Evolutionary conservation across 2,329 filamentous ascomycete species (phyloP).

Genomic region (Thelonectria rubi): DNA sequence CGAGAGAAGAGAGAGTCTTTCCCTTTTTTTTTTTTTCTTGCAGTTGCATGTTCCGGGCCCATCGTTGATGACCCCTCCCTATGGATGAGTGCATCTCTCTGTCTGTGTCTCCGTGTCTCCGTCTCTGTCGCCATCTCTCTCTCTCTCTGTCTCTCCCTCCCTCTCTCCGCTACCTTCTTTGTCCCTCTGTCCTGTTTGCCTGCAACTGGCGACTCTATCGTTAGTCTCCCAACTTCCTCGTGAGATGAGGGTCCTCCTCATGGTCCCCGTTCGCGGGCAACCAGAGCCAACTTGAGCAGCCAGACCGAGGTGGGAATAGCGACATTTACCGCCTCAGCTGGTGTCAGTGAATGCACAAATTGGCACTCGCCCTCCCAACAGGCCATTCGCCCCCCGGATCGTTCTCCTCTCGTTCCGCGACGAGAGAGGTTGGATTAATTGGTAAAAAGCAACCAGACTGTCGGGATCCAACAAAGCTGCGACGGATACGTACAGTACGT

Average conservation of each 20-base stretch:
- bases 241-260: neutral
- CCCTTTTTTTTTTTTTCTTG: neutral
- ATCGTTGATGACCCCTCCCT: too few species aligned
- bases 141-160: too few species aligned
- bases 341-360: neutral
- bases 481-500: too few species aligned
- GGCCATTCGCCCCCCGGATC: conserved; percentile 19
- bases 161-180: too few species aligned
- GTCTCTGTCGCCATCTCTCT: too few species aligned
- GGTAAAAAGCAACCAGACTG: conserved; percentile 25
- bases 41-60: neutral
- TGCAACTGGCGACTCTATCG: too few species aligned
- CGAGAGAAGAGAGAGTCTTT: neutral
- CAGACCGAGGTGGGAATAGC: neutral
- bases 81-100: too few species aligned
- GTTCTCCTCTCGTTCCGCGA: conserved; percentile 11
- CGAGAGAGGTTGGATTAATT: conserved; percentile 20
- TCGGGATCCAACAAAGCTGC: conserved; percentile 15
- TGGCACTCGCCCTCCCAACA: conserved; percentile 8
- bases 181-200: too few species aligned
- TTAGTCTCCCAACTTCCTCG: too few species aligned
- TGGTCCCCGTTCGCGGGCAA: neutral
- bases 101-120: too few species aligned
- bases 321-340: neutral
- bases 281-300: too few species aligned